Percentiles rank a stretch among this genome's conserved stretches.
Evolutionary conservation across 768 basidiomycete genomes (phyloP).

Genomic region (Sutorius australiensis): DNA sequence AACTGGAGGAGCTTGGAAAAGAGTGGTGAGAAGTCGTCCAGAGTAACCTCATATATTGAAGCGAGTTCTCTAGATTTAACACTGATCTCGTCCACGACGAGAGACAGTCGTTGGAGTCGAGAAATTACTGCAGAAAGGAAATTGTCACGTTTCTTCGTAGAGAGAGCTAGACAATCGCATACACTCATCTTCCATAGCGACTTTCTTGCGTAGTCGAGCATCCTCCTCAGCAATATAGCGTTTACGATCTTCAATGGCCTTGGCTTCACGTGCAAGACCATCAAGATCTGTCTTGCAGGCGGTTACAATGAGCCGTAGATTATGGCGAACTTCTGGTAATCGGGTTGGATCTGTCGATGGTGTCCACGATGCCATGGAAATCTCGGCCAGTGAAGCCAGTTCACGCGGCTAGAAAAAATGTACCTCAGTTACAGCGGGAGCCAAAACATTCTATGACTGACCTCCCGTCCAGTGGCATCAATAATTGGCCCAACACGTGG

Average conservation of each 20-base stretch:
- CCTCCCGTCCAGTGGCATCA: slow-evolving; percentile 91
- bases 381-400: slow-evolving; percentile 77
- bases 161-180: slow-evolving; percentile 25
- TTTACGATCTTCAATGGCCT: slow-evolving; percentile 74
- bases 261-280: slow-evolving; percentile 87
- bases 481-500: slow-evolving; percentile 82
- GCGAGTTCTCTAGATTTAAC: slow-evolving; percentile 60
- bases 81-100: slow-evolving; percentile 70
- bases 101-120: slow-evolving; percentile 71
- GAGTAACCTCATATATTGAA: slow-evolving; percentile 62
- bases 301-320: slow-evolving; percentile 82
- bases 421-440: slow-evolving; percentile 2
- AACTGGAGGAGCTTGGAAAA: slow-evolving; percentile 77
- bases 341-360: slow-evolving; percentile 83
- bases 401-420: slow-evolving; percentile 68
- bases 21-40: slow-evolving; percentile 68
- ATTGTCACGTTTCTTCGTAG: slow-evolving; percentile 5
- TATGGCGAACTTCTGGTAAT: slow-evolving; percentile 96
- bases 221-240: slow-evolving; percentile 71
- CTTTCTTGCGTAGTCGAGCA: slow-evolving; percentile 58
- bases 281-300: slow-evolving; percentile 81
- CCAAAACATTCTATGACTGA: slow-evolving; percentile 37
- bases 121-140: slow-evolving; percentile 55
- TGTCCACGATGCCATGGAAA: slow-evolving; percentile 76
- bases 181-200: slow-evolving; percentile 78